Percentiles rank a stretch among this genome's conserved stretches.
These are phyloP conservation scores for Austroboletus novae-zelandiae DNA, from an alignment of 1,284 basidiomycete species.

Conservation along the genomic window DNA sequence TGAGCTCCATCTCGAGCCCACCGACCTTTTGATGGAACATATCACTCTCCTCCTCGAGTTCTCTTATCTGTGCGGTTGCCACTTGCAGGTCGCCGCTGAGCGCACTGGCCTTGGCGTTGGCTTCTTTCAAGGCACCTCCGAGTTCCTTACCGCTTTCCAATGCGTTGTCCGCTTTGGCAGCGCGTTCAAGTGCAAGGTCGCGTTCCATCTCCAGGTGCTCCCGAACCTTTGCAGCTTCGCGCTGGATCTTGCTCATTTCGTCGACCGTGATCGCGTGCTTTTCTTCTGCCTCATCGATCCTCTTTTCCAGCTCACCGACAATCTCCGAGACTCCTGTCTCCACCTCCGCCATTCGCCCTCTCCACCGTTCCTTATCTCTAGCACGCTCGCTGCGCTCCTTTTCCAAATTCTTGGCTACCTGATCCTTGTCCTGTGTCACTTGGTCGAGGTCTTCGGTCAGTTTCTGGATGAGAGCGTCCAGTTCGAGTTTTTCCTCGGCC, in stretches of 20 bases:
- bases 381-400: slow-evolving; percentile 54
- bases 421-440: slow-evolving; percentile 38
- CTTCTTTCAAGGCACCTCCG: slow-evolving; percentile 60
- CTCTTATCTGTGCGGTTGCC: slow-evolving; percentile 50
- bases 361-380: slow-evolving; percentile 65
- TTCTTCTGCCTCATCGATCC: slow-evolving; percentile 50
- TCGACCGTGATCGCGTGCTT: slow-evolving; percentile 40
- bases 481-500: slow-evolving; percentile 58
- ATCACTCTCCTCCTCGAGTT: slow-evolving; percentile 24
- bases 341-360: slow-evolving; percentile 64
- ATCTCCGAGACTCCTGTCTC: slow-evolving; percentile 65
- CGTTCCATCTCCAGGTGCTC: slow-evolving; percentile 47
- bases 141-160: slow-evolving; percentile 62
- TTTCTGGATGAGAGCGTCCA: slow-evolving; percentile 48
- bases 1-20: slow-evolving; percentile 51
- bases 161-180: slow-evolving; percentile 57
- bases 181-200: slow-evolving; percentile 54
- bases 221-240: slow-evolving; percentile 47
- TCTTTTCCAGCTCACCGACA: slow-evolving; percentile 60
- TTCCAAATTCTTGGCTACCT: slow-evolving; percentile 41
- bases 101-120: slow-evolving; percentile 55
- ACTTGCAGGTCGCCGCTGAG: slow-evolving; percentile 54
- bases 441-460: slow-evolving; percentile 47
- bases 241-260: slow-evolving; percentile 38
- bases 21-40: slow-evolving; percentile 48